A percentile compares a stretch with the other conserved stretches of the same genome.
phyloP scores from a whole-genome alignment of 495 filamentous ascomycete genomes.

The Xylaria venustula region DNA sequence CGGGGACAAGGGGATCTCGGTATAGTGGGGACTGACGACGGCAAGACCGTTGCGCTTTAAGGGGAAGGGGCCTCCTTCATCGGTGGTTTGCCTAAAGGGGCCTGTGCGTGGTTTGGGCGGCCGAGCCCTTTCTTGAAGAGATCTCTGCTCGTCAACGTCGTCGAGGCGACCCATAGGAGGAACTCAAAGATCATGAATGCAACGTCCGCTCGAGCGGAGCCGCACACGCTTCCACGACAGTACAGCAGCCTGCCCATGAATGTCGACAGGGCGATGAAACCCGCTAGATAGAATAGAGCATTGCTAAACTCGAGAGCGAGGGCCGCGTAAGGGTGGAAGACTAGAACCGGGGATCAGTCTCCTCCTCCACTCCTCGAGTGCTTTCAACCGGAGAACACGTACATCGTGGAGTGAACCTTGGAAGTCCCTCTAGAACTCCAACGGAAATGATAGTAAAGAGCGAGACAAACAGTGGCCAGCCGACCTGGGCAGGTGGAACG shows the following conservation, averaged over 20 bases:
- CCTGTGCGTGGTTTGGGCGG: conserved; percentile 13
- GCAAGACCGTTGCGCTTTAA: conserved; percentile 18
- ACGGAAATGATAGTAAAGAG: conserved; percentile 66
- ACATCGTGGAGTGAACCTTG: conserved; percentile 50
- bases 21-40: conserved; percentile 17
- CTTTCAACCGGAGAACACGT: conserved; percentile 11
- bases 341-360: conserved; percentile 21
- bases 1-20: conserved; percentile 28
- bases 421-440: conserved; percentile 62
- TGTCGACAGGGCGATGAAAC: conserved; percentile 69
- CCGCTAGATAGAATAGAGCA: conserved; percentile 78
- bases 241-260: conserved; percentile 57
- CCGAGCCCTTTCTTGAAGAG: conserved; percentile 36
- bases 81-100: conserved; percentile 20
- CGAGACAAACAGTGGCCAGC: conserved; percentile 69
- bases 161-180: conserved; percentile 42
- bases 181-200: conserved; percentile 46
- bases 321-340: conserved; percentile 57
- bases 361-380: neutral
- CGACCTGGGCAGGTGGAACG: conserved; percentile 56
- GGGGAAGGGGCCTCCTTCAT: conserved; percentile 32
- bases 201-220: conserved; percentile 44
- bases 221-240: conserved; percentile 52
- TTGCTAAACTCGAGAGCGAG: conserved; percentile 64
- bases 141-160: conserved; percentile 33